Evolutionary conservation across 140 eudicot genomes (phyloP).

Genomic region (Bidens hawaiensis): DNA sequence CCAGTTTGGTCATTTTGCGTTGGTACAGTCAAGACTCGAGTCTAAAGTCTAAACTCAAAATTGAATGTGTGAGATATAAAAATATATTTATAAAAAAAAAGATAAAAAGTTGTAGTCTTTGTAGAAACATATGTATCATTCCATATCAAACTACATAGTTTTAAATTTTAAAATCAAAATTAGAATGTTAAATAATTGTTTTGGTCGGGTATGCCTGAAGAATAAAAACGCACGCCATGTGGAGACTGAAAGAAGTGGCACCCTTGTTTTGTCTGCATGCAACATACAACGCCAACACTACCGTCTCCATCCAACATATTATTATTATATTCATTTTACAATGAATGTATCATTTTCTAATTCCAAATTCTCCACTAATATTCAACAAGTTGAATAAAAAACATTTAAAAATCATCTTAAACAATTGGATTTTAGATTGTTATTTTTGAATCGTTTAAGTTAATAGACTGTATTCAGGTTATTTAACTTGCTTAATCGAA

Average conservation of each 20-base stretch:
- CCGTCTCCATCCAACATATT: background rate
- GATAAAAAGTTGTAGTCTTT: background rate
- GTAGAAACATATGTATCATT: background rate
- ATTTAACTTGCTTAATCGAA: too few relatives aligned
- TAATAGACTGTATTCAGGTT: background rate
- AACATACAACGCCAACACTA: constrained; percentile 13
- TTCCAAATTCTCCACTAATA: background rate
- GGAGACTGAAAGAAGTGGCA: constrained; percentile 11
- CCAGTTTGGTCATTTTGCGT: too few relatives aligned
- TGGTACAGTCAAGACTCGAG: too few relatives aligned
- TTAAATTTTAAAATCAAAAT: too few relatives aligned
- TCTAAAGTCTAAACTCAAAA: too few relatives aligned
- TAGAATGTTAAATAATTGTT: constrained; percentile 4
- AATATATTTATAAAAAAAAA: too few relatives aligned
- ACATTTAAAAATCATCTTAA: background rate
- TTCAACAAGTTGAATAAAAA: background rate
- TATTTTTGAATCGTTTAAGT: too few relatives aligned
- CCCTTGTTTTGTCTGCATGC: constrained; percentile 25
- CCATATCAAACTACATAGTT: background rate
- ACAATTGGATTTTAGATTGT: too few relatives aligned
- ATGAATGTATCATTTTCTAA: background rate
- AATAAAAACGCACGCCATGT: constrained; percentile 19
- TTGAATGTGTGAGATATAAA: too few relatives aligned
- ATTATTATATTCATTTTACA: background rate
- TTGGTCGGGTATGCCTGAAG: constrained; percentile 22